A percentile compares a stretch with the other conserved stretches of the same genome.
These are phyloP conservation scores for Scopulariopsis brevicaulis DNA, from an alignment of 2,329 filamentous ascomycete genomes.

Conservation along the genomic window DNA sequence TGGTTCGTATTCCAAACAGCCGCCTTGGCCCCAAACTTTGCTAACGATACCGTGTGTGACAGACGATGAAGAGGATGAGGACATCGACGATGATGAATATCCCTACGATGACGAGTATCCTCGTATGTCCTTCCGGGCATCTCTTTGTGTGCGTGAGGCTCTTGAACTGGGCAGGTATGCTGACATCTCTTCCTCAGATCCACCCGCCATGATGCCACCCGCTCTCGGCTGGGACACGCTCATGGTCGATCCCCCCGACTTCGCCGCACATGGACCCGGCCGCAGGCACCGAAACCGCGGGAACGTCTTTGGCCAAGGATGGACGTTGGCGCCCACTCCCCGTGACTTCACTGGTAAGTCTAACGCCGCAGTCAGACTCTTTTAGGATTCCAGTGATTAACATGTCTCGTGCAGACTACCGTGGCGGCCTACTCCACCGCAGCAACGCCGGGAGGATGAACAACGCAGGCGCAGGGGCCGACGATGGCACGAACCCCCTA, in stretches of 20 bases:
- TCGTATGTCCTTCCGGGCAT: conserved; percentile 26
- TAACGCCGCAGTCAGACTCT: background rate
- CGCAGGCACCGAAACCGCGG: background rate
- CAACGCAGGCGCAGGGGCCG: conserved; percentile 43
- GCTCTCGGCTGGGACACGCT: conserved; percentile 44
- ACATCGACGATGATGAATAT: conserved; percentile 57
- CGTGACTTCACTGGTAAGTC: conserved; percentile 40
- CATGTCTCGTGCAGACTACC: conserved; percentile 26
- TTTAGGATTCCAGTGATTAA: background rate
- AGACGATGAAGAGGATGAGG: conserved; percentile 55
- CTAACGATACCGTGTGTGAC: conserved; percentile 19
- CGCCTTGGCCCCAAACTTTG: background rate
- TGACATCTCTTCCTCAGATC: conserved; percentile 11
- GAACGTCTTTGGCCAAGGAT: conserved; percentile 17
- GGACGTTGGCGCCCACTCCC: conserved; percentile 28
- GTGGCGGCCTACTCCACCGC: conserved; percentile 33
- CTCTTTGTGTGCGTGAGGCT: background rate
- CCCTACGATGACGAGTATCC: conserved; percentile 49
- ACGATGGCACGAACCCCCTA: conserved; percentile 81
- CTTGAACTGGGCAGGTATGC: background rate
- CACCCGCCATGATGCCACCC: conserved; percentile 30
- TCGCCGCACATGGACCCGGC: background rate
- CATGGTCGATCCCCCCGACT: conserved; percentile 7
- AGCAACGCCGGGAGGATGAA: conserved; percentile 25
- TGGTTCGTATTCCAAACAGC: conserved; percentile 19